phyloP scores from a whole-genome alignment of 352 stramenopile genomes.

The Bremia lactucae region DNA sequence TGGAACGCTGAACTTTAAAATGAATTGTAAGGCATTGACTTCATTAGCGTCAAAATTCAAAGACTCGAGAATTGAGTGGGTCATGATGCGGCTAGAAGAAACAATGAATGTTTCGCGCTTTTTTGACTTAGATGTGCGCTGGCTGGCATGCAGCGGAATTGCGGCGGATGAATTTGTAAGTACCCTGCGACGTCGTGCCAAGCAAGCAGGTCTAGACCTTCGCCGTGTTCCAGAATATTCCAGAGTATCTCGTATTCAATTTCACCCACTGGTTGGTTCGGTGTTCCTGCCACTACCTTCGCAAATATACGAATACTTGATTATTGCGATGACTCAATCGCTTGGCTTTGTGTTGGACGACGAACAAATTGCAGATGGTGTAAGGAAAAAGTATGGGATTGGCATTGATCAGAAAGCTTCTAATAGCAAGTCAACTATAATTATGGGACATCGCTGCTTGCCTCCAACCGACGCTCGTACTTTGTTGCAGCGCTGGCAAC shows the following conservation, averaged over 20 bases:
- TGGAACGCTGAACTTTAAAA: conserved; percentile 41
- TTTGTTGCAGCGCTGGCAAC: conserved; percentile 33
- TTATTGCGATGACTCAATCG: conserved; percentile 25
- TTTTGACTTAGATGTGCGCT: conserved; percentile 67
- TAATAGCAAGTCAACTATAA: conserved; percentile 6
- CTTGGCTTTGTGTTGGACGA: conserved; percentile 62
- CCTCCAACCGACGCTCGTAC: conserved; percentile 25
- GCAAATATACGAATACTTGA: conserved; percentile 18
- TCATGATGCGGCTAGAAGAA: conserved; percentile 60
- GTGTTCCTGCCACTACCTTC: conserved; percentile 42
- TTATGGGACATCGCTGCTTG: conserved; percentile 22
- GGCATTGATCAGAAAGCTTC: conserved; percentile 39
- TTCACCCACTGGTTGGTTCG: conserved; percentile 59
- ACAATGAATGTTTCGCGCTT: conserved; percentile 41
- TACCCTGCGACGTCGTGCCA: conserved; percentile 46
- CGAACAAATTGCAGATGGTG: conserved; percentile 48
- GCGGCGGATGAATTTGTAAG: conserved; percentile 66
- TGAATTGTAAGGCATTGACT: conserved; percentile 20
- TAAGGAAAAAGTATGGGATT: conserved; percentile 56
- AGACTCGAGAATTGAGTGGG: conserved; percentile 59
- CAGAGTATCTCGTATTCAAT: conserved; percentile 54
- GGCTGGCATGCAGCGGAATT: conserved; percentile 69
- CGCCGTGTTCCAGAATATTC: conserved; percentile 70
- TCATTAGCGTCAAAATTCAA: conserved; percentile 11
- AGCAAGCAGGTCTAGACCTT: conserved; percentile 55